Base-by-base conservation (phyloP, 148 eudicot genomes). In the Nepenthes gracilis region DNA sequence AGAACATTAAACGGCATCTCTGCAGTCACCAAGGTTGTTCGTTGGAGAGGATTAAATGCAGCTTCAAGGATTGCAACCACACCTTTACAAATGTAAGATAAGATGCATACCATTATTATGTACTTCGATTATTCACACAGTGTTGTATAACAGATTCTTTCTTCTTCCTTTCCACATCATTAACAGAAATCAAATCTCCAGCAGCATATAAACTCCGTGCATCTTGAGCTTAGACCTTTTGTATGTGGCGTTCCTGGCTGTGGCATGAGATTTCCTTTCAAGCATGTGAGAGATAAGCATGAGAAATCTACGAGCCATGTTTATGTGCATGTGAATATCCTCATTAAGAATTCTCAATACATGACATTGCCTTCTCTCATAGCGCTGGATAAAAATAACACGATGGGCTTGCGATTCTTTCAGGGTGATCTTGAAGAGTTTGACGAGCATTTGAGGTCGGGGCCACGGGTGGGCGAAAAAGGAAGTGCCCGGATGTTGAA, bases 281-380 rank as follows among this genome's bases (percentile, higher is more conserved):
- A 89, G 78, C 99, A 94, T 54, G 99, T 89, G 58, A 86, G 92
- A 66, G 91, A 89, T 65, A 84, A 86, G 23, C 99, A 89, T 7
- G 99, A 94, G 73, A 81, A 83, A 64, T 62, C 92, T 6, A 72
- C 67, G n/a, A 71, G 83, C 72, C 97, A 89, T 67, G 61, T 77
- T 10, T 89, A 76, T 71, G 76, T 68, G 4, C 81, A 32, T 55
- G 95, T 92, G 80, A 72, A 72, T 14, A 40, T 40, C 8, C 45
- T 3, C 8, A 23, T 23, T 23, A 23, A 23, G 23, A 23, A 23
- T 23, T 23, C 23, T 23, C 23, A 23, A 23, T 23, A 23, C 23
- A 23, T 23, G 23, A 23, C 23, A 23, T 23, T 23, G 23, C 23
- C 23, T 23, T 23, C 23, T 23, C 23, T 23, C 23, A 23, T 23